Evolutionary conservation across 1,284 basidiomycete genomes (phyloP), one percentile per base, ranked within the genome.

Genomic region (Peniophora sp.): DNA sequence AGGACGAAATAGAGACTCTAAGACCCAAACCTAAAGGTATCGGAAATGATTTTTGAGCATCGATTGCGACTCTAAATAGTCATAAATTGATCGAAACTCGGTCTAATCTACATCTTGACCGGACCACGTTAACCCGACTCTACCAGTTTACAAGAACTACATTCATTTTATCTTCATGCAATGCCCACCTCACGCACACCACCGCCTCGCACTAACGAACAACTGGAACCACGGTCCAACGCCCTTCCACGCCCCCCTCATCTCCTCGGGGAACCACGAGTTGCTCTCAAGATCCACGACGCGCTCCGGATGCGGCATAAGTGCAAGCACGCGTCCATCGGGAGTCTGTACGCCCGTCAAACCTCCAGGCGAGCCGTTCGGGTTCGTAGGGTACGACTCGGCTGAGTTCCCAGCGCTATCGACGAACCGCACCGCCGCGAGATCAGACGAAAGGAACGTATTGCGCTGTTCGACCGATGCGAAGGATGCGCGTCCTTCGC

Each of bases 241-340:
- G 22, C 83, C 81, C 53, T 78, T 72, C 81, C 84, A 89, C 48
- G 72, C 62, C 35, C 79, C 75, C 55, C 67, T 63, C 53, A 86
- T 70, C 32, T 67, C 64, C 9, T 69, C 57, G 3, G 90, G 85
- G 67, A 85, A 88, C 92, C 92, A 95, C 62, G 88, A 92, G 63
- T 92, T 93, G 63, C 83, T 87, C 63, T 90, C 89, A 52, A 90
- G 62, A 25, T 81, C 72, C 11, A 79, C 75, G 16, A 90, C 86
- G 23, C 92, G 78, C 65, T 95, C 92, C 0, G 92, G 92, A 68
- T 96, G 96, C 24, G 96, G 96, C 97, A 99, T 99, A 60, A 99
- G 70, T 6, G 91, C 92, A 52, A 99, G 73, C 12, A 99, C 87
- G 16, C 95, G 79, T 14, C 96, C 96, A 59, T 87, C 78, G 2